phyloP scores from a whole-genome alignment of 495 filamentous ascomycete species.

The Penicillium cinerascens region DNA sequence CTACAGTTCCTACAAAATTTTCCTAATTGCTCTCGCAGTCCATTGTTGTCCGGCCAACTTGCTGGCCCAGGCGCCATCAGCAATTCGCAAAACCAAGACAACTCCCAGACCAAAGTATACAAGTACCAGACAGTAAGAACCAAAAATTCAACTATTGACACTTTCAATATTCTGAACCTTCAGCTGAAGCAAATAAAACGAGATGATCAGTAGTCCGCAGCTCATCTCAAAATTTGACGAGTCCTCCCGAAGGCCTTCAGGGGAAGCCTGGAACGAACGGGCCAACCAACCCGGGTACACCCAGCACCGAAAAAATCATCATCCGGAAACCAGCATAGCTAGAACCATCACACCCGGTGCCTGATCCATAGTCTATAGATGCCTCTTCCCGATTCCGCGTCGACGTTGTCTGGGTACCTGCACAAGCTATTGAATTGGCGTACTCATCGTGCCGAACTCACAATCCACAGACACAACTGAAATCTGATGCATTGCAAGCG shows the following conservation, averaged over 20 bases:
- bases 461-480: neutral
- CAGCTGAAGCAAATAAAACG: neutral
- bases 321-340: neutral
- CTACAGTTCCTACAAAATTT: too few relatives aligned
- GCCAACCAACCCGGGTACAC: neutral
- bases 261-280: neutral
- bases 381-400: neutral
- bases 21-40: neutral
- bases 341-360: neutral
- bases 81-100: neutral
- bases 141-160: neutral
- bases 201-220: neutral
- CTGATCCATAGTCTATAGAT: neutral
- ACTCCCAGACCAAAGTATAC: neutral
- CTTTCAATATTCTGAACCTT: neutral
- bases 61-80: too few relatives aligned
- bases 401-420: neutral
- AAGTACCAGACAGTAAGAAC: neutral
- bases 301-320: neutral
- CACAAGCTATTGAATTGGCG: neutral
- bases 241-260: conserved; percentile 1
- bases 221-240: neutral
- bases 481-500: neutral
- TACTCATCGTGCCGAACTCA: neutral
- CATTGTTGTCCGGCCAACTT: neutral